A percentile compares a stretch with the other conserved stretches of the same genome.
These are phyloP conservation scores for Cryphonectria carpinicola DNA, from an alignment of 2,329 filamentous ascomycete genomes.

Conservation along the genomic window DNA sequence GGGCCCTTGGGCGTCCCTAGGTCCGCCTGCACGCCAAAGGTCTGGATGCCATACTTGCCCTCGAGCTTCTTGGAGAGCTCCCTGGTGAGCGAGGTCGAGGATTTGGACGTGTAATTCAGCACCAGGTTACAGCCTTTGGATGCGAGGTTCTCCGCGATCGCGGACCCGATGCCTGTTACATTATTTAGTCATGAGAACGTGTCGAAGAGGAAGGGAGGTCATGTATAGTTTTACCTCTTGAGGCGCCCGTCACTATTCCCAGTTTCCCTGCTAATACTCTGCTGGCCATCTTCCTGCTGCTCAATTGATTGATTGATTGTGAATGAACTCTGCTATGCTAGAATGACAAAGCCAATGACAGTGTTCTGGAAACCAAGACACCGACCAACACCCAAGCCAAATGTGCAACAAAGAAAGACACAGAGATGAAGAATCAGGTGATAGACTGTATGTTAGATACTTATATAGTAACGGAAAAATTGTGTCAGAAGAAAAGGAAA, in stretches of 20 bases:
- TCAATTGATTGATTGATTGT: not conserved
- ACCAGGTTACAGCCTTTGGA: constrained; percentile 71
- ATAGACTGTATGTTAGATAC: not conserved
- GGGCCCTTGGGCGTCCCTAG: constrained; percentile 66
- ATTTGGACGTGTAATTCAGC: constrained; percentile 67
- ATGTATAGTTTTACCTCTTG: constrained; percentile 62
- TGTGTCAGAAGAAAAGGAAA: not conserved
- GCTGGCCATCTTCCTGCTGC: constrained; percentile 23
- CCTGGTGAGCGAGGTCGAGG: constrained; percentile 48
- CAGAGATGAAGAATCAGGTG: not conserved
- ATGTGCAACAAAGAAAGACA: not conserved
- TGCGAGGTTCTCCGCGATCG: constrained; percentile 69
- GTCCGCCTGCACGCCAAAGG: constrained; percentile 71
- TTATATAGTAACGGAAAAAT: not conserved
- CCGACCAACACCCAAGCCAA: not conserved
- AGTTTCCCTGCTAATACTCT: constrained; percentile 29
- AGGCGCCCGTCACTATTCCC: constrained; percentile 50
- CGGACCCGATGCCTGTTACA: constrained; percentile 68
- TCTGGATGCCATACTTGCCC: constrained; percentile 60
- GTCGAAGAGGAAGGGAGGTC: not conserved
- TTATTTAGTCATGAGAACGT: constrained; percentile 24
- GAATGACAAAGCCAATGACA: not conserved
- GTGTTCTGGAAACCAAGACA: not conserved
- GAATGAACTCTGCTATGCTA: not conserved
- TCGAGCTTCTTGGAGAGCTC: constrained; percentile 67